Evolutionary conservation across 192 early-diverging fungal genomes (phyloP).

Genomic region (Dimargaris cristalligena): DNA sequence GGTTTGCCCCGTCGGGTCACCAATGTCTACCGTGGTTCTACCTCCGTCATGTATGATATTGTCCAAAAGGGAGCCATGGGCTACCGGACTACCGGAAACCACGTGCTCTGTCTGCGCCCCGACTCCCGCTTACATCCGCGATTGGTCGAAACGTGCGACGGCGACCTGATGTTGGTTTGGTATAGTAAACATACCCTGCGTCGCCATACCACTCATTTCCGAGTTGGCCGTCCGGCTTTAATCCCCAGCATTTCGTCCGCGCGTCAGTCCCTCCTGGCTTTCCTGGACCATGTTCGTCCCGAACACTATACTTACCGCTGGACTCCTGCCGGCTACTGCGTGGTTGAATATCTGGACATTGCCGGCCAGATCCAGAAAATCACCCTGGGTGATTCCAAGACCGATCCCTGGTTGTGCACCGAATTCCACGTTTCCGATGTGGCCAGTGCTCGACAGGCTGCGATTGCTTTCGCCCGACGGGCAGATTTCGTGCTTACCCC

Average conservation of each 20-base stretch:
- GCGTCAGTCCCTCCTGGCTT: no score
- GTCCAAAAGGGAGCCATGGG: no score
- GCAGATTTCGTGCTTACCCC: neutral
- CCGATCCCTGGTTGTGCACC: no score
- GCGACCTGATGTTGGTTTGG: no score
- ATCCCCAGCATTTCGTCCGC: no score
- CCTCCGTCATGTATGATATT: constrained; percentile 15
- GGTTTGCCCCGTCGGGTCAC: constrained; percentile 21
- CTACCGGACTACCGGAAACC: constrained; percentile 20
- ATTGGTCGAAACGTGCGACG: no score
- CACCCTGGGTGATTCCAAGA: no score
- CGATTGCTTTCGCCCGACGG: no score
- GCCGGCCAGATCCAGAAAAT: neutral
- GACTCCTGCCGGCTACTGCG: neutral
- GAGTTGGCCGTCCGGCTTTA: no score
- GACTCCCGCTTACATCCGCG: no score
- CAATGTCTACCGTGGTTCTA: constrained; percentile 11
- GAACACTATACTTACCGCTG: neutral
- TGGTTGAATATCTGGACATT: neutral
- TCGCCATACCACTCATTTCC: neutral
- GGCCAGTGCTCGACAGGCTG: no score
- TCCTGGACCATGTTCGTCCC: neutral
- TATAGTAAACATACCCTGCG: neutral
- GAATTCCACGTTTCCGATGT: no score
- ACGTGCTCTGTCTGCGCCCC: constrained; percentile 11